Percentiles rank a stretch among this genome's conserved stretches.
Conservation (phyloP, 2,329 filamentous ascomycete genomes). For the Chaetomiaceae sp. region DNA sequence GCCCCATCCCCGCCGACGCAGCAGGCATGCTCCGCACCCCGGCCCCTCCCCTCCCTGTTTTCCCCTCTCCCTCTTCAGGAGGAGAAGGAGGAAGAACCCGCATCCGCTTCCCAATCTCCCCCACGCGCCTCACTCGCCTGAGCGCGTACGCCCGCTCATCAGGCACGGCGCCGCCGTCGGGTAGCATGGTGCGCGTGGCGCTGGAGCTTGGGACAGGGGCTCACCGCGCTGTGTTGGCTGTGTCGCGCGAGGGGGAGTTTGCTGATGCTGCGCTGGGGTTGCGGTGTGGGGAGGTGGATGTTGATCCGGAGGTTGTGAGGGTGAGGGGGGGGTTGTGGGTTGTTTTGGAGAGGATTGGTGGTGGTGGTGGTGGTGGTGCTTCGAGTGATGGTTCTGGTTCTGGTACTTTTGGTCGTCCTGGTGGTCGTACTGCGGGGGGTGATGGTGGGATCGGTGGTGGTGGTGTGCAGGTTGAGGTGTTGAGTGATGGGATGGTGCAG, state of each 20-base stretch:
- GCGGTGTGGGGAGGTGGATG: constrained; percentile 67
- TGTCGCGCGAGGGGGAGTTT: constrained; percentile 69
- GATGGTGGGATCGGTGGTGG: constrained; percentile 48
- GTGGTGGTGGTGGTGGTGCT: constrained; percentile 23
- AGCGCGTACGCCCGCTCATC: constrained; percentile 27
- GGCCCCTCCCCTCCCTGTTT: constrained; percentile 36
- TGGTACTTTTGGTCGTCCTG: constrained; percentile 14
- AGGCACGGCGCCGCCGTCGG: not conserved
- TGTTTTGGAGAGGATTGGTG: constrained; percentile 69
- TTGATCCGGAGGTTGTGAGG: constrained; percentile 57
- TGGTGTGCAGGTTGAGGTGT: constrained; percentile 41
- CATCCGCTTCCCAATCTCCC: constrained; percentile 37
- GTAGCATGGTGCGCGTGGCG: constrained; percentile 57
- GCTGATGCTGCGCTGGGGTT: constrained; percentile 62
- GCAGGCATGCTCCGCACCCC: constrained; percentile 68
- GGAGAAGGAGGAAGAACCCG: too few species aligned
- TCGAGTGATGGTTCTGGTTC: constrained; percentile 19
- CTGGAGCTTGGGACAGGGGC: constrained; percentile 70
- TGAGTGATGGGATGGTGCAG: constrained; percentile 19
- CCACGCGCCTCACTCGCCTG: constrained; percentile 54
- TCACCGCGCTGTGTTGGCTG: constrained; percentile 58
- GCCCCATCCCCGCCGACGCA: constrained; percentile 63
- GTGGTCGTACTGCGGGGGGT: constrained; percentile 20
- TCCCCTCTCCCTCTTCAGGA: constrained; percentile 43
- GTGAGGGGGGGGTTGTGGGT: constrained; percentile 63